A percentile compares a stretch with the other conserved stretches of the same genome.
Conservation (phyloP, 2,329 filamentous ascomycete genomes). For the Cyclaneusma minus region DNA sequence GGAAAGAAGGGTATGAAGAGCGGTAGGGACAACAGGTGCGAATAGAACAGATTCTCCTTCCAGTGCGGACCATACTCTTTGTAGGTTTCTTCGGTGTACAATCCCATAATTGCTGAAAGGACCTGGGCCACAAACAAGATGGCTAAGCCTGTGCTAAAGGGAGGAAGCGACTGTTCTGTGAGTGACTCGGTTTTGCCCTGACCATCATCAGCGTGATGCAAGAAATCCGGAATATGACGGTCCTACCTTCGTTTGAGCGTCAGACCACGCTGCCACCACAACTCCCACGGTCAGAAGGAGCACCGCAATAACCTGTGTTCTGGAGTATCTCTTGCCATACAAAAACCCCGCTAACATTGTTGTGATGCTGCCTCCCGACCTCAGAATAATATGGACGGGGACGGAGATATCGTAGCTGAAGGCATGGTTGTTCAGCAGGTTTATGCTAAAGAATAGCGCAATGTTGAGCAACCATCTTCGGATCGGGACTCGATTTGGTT, state of each 20-base stretch:
- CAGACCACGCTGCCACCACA: constrained; percentile 75
- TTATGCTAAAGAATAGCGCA: constrained; percentile 80
- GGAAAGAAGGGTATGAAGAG: constrained; percentile 60
- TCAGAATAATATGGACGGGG: constrained; percentile 88
- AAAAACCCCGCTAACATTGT: constrained; percentile 85
- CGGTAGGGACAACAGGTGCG: constrained; percentile 58
- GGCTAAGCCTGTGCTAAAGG: constrained; percentile 54
- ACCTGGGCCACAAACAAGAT: constrained; percentile 82
- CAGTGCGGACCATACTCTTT: constrained; percentile 73
- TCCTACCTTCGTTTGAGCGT: constrained; percentile 66
- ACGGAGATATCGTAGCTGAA: constrained; percentile 96
- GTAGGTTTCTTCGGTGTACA: constrained; percentile 90
- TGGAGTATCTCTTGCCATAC: constrained; percentile 72
- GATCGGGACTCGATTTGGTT: constrained; percentile 66
- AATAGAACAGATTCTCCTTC: constrained; percentile 95
- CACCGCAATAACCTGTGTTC: constrained; percentile 68
- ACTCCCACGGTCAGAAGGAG: constrained; percentile 74
- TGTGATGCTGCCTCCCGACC: constrained; percentile 88
- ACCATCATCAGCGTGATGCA: constrained; percentile 1
- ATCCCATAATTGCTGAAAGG: constrained; percentile 83
- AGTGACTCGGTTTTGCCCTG: constrained; percentile 4
- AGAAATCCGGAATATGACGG: constrained; percentile 2
- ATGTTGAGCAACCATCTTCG: constrained; percentile 81
- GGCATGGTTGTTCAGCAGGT: constrained; percentile 92
- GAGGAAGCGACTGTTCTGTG: constrained; percentile 21